Evolutionary conservation across 208 protist species (phyloP), one percentile per base, ranked within the genome.

Genomic region (Leishmania gerbilli): DNA sequence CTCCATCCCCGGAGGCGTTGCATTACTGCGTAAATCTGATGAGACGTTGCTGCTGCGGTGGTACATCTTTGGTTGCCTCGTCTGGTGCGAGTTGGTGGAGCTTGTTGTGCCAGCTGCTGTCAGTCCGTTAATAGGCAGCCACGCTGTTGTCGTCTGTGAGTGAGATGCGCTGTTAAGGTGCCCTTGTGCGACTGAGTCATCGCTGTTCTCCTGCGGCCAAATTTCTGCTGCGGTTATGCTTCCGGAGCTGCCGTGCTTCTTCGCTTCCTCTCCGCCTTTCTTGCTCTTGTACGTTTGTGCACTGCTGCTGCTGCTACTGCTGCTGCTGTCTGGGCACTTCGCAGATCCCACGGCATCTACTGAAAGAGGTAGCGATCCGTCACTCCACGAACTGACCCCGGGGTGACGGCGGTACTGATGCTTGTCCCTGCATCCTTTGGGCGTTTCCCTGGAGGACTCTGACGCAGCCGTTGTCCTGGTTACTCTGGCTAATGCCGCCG

Each of bases 11-110:
- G 60, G 8, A 19, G 71, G 77, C 7, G 17, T 2, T 40, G 64
- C 27, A 53, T 74, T 31, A 27, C 71, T 79, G 49, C 40, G 27
- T 37, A 74, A 51, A n/a, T 85, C 77, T 27, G 78, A 62, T 8
- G 82, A 84, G n/a, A 71, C 5, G 56, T 51, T 76, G 27, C 58
- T 76, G 49, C 80, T 47, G 31, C 31, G 6, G 19, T 31, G 13
- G 40, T 31, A 1, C 9, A 27, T 49, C 40, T 37, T 24, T 8
- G 34, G 17, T 37, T 37, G 40, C 17, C 40, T 24, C 31, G 27
- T 31, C 21, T 72, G 68, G 40, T 17, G 24, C 40, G 40, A 51
- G 68, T 49, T 47, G 40, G 8, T 72, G 21, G 68, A 8, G 40
- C 68, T 42, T 9, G 21, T 27, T 2, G 68, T 72, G 17, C 68